phyloP scores from a whole-genome alignment of 1,139 yeast genomes.

The Scheffersomyces cryptocercus region DNA sequence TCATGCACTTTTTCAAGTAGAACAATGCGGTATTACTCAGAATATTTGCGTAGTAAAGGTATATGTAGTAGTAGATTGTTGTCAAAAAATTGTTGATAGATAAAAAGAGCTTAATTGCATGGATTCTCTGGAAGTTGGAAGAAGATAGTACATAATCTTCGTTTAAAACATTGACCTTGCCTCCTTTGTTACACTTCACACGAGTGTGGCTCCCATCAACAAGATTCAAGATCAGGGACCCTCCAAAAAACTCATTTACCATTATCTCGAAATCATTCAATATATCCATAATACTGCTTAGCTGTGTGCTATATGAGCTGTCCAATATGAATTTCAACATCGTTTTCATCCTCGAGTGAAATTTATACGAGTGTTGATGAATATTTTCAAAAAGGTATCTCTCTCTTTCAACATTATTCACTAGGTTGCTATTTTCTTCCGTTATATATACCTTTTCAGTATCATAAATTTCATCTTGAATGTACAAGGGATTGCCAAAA shows the following conservation, averaged over 20 bases:
- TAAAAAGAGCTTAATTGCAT: slow-evolving; percentile 26
- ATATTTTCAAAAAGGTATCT: neutral
- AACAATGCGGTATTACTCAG: slow-evolving; percentile 27
- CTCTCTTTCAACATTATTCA: slow-evolving; percentile 6
- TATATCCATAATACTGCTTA: slow-evolving; percentile 6
- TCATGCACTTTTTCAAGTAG: slow-evolving; percentile 34
- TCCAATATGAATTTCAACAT: slow-evolving; percentile 2
- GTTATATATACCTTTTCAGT: slow-evolving; percentile 2
- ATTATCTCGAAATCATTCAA: slow-evolving; percentile 8
- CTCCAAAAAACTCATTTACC: slow-evolving; percentile 1
- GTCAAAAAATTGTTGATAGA: slow-evolving; percentile 31
- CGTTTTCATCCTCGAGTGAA: neutral
- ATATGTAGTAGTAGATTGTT: slow-evolving; percentile 38
- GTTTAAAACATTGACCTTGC: neutral
- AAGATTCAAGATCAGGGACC: neutral
- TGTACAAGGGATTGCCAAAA: slow-evolving; percentile 12
- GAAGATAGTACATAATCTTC: neutral
- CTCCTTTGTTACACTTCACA: neutral
- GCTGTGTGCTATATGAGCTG: neutral
- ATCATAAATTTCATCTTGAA: slow-evolving; percentile 1
- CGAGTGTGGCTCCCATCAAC: neutral
- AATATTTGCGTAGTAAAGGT: slow-evolving; percentile 35
- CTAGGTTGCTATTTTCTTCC: slow-evolving; percentile 7
- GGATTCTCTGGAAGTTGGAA: neutral
- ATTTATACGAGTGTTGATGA: neutral